These are phyloP conservation scores for Cyberlindnera mycetangii DNA, from an alignment of 805 yeast species.

Conservation along the genomic window DNA sequence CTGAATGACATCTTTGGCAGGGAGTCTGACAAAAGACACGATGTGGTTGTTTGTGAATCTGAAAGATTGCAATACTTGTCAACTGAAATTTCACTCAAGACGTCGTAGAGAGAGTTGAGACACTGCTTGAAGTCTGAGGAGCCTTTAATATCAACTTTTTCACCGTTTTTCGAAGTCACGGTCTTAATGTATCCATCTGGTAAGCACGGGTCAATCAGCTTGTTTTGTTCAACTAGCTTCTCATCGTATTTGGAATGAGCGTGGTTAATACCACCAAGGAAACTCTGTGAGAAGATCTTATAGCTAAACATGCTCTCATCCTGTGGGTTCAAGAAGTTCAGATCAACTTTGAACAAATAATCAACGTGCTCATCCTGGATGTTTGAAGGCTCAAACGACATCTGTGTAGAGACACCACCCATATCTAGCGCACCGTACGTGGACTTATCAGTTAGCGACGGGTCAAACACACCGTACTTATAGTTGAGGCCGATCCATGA, in stretches of 20 bases:
- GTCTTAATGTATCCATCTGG: constrained; percentile 41
- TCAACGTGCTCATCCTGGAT: constrained; percentile 37
- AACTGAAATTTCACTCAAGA: constrained; percentile 31
- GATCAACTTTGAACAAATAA: constrained; percentile 42
- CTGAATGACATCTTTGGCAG: constrained; percentile 58
- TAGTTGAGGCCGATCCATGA: constrained; percentile 67
- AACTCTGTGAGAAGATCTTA: constrained; percentile 51
- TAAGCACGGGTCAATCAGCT: constrained; percentile 50
- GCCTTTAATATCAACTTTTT: constrained; percentile 39
- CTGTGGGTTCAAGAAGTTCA: constrained; percentile 34
- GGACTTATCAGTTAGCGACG: constrained; percentile 34
- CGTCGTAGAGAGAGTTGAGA: constrained; percentile 43
- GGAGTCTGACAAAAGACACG: constrained; percentile 50
- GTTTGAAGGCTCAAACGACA: constrained; percentile 54
- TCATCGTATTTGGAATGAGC: constrained; percentile 47
- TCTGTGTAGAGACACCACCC: constrained; percentile 97
- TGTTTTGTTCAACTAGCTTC: constrained; percentile 28
- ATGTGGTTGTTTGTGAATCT: constrained; percentile 27
- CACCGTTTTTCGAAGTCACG: constrained; percentile 12
- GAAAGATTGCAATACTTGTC: constrained; percentile 25
- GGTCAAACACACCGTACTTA: constrained; percentile 41
- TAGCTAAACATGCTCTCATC: constrained; percentile 30
- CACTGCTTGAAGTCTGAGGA: constrained; percentile 51
- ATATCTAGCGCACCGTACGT: constrained; percentile 87
- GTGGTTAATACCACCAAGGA: constrained; percentile 60